phyloP scores from a whole-genome alignment of 345 rosid species.

The Erodium maritimum region DNA sequence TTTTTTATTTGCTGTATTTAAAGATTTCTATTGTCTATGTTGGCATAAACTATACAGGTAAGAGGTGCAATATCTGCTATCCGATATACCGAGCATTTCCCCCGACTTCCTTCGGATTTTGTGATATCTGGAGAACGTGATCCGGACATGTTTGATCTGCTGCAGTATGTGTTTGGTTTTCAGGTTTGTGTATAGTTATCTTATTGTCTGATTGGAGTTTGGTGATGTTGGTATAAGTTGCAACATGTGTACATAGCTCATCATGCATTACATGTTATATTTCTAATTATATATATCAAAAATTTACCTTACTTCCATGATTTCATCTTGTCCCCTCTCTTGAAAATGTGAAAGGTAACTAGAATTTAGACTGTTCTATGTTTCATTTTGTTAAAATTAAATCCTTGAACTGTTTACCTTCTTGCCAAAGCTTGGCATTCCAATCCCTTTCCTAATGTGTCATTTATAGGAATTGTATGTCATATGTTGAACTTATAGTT shows the following conservation, averaged over 20 bases:
- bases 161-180: conserved; percentile 87
- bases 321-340: too few relatives aligned
- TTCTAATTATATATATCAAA: background rate
- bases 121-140: conserved; percentile 66
- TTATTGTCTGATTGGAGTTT: background rate
- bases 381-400: too few relatives aligned
- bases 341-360: too few relatives aligned
- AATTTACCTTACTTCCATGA: background rate
- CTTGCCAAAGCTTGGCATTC: background rate
- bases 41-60: conserved; percentile 38
- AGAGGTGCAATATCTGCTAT: conserved; percentile 80
- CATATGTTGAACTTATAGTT: background rate
- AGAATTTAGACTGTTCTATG: too few relatives aligned
- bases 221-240: background rate
- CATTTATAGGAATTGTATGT: too few relatives aligned
- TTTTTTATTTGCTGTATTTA: conserved; percentile 7
- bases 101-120: conserved; percentile 59
- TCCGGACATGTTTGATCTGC: conserved; percentile 84
- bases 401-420: too few relatives aligned
- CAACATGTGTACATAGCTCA: background rate
- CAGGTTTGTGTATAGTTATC: conserved; percentile 44
- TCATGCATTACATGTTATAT: background rate
- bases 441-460: too few relatives aligned
- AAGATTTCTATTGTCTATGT: conserved; percentile 8
- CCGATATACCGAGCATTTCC: conserved; percentile 66